phyloP scores from a whole-genome alignment of 148 eudicot species.

The Camellia lanceoleosa region DNA sequence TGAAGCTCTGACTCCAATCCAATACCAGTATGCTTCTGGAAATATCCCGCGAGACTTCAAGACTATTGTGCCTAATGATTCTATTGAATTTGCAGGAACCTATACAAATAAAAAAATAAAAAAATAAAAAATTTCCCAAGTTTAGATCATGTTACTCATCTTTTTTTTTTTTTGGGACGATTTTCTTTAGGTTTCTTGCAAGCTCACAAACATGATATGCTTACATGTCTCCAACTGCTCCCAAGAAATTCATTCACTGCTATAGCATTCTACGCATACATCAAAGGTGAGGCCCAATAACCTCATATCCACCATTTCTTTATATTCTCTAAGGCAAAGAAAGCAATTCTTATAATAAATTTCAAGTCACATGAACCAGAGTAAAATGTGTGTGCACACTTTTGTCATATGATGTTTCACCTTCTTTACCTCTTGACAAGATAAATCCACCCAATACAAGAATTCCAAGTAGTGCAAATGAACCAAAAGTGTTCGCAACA shows the following conservation, averaged over 20 bases:
- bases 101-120: too few species aligned
- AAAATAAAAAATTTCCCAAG: neutral
- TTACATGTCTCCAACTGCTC: constrained; percentile 59
- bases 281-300: constrained; percentile 75
- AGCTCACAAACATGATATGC: neutral
- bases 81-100: constrained; percentile 26
- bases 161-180: neutral
- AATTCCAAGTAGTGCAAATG: too few species aligned
- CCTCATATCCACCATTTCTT: constrained; percentile 95
- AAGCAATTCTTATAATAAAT: neutral
- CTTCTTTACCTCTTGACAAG: too few species aligned
- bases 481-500: too few species aligned
- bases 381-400: too few species aligned
- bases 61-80: constrained; percentile 31
- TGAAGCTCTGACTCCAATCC: constrained; percentile 47
- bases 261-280: constrained; percentile 67
- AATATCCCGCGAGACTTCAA: constrained; percentile 34
- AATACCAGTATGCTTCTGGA: constrained; percentile 43
- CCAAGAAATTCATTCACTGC: constrained; percentile 82
- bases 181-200: neutral
- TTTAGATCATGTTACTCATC: neutral
- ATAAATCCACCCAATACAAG: too few species aligned
- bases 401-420: too few species aligned
- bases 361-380: too few species aligned
- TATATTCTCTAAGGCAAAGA: constrained; percentile 33